Conservation (phyloP, 768 basidiomycete genomes). For the Suillus americanus region DNA sequence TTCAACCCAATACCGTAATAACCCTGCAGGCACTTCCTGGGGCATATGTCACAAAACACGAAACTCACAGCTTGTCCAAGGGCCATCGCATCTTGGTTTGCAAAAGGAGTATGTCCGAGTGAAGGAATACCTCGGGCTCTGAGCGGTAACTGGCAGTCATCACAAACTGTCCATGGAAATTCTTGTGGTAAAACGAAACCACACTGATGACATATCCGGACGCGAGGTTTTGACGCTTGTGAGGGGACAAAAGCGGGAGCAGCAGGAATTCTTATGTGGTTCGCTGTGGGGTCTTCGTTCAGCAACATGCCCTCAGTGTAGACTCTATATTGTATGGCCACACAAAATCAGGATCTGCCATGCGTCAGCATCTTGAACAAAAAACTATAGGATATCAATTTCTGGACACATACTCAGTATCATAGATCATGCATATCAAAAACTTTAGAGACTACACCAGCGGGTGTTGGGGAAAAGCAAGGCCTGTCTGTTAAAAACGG, state of each 20-base stretch:
- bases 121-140: neutral
- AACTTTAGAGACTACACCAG: neutral
- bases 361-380: neutral
- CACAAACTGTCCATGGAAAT: slow-evolving; percentile 1
- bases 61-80: slow-evolving; percentile 7
- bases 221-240: neutral
- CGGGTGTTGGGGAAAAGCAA: neutral
- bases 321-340: neutral
- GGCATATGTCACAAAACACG: neutral
- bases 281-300: neutral
- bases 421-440: neutral
- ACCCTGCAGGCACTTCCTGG: neutral
- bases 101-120: too few species aligned
- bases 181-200: neutral
- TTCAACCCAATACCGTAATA: neutral
- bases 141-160: slow-evolving; percentile 4
- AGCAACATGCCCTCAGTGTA: neutral
- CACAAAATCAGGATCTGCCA: neutral
- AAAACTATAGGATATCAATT: neutral
- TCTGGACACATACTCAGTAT: neutral
- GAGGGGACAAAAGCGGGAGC: neutral
- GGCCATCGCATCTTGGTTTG: neutral
- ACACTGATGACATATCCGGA: slow-evolving; percentile 1
- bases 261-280: slow-evolving; percentile 1
- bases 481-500: neutral